A percentile compares a stretch with the other conserved stretches of the same genome.
Conservation (phyloP, 164 flowering plant genomes). For the Cinnamomum chago region DNA sequence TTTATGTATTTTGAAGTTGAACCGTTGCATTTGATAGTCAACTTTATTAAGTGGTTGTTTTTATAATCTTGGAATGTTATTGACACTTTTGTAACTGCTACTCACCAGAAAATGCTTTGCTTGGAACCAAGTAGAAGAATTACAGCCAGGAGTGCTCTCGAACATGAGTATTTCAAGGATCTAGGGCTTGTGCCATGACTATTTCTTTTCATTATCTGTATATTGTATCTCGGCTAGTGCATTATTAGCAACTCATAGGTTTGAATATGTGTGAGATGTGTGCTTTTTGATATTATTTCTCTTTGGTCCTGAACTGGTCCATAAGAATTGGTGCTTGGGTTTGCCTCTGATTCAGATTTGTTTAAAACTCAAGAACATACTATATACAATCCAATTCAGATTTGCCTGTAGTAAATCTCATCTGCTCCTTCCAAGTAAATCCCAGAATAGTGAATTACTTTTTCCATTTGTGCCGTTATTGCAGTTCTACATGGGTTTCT, state of each 20-base stretch:
- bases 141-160: conserved; percentile 82
- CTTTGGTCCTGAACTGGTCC: conserved; percentile 12
- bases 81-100: not conserved
- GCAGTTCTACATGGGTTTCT: no score
- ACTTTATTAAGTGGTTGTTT: not conserved
- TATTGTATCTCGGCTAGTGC: conserved; percentile 8
- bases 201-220: conserved; percentile 7
- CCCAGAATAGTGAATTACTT: not conserved
- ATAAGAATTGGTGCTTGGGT: not conserved
- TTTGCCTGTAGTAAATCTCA: not conserved
- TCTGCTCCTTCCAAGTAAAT: not conserved
- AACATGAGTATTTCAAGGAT: conserved; percentile 94
- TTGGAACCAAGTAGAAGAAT: conserved; percentile 91
- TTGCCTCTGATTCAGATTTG: not conserved
- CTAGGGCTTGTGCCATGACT: conserved; percentile 53
- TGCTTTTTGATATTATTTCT: conserved; percentile 7
- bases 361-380: not conserved
- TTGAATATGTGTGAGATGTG: conserved; percentile 15
- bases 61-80: not conserved
- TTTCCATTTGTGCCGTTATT: no score
- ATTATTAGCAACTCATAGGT: conserved; percentile 3
- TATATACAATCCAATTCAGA: not conserved
- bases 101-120: conserved; percentile 84
- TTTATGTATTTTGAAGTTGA: no score
- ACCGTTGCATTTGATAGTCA: no score